phyloP scores from a whole-genome alignment of 2,329 filamentous ascomycete species.

The Madurella mycetomatis region DNA sequence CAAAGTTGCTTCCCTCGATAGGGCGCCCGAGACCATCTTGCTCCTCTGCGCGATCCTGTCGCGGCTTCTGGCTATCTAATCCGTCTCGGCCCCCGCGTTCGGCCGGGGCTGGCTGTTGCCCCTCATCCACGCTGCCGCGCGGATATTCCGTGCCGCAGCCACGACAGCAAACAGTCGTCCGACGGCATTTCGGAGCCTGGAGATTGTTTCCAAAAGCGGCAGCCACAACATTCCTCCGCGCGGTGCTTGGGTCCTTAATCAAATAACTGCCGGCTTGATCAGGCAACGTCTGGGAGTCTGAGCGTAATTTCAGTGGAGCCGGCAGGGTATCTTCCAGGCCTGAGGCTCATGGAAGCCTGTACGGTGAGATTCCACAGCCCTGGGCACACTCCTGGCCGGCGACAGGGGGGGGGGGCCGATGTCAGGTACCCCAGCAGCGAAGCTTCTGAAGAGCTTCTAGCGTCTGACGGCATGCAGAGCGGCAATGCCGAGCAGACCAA shows the following conservation, averaged over 20 bases:
- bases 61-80: no score
- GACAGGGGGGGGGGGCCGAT: neutral
- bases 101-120: neutral
- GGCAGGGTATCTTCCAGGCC: neutral
- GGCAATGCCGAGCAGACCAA: neutral
- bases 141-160: slow-evolving; percentile 12
- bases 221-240: no score
- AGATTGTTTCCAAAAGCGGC: neutral
- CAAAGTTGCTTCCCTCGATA: no score
- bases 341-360: slow-evolving; percentile 1
- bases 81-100: neutral
- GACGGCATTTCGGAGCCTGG: neutral
- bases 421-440: slow-evolving; percentile 7
- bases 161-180: neutral
- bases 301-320: neutral
- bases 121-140: slow-evolving; percentile 9
- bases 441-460: slow-evolving; percentile 19
- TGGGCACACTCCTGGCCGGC: neutral
- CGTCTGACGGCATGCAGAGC: neutral
- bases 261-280: no score
- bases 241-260: no score
- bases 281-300: no score
- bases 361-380: slow-evolving; percentile 6
- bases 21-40: no score
- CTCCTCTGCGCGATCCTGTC: no score